These are phyloP conservation scores for Wickerhamomyces subpelliculosus DNA, from an alignment of 805 yeast genomes.

Conservation along the genomic window DNA sequence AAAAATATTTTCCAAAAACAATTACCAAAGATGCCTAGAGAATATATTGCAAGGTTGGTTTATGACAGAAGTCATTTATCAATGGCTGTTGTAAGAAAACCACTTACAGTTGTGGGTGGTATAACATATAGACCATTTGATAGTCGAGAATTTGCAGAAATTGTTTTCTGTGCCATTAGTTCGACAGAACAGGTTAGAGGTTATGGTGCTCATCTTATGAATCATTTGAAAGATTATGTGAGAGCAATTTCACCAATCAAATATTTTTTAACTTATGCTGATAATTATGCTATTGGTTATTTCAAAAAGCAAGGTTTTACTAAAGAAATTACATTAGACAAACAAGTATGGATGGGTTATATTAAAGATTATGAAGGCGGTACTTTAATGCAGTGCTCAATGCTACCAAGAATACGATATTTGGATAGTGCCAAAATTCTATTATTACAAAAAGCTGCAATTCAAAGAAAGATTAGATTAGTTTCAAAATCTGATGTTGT, in stretches of 20 bases:
- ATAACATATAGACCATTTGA: conserved; percentile 94
- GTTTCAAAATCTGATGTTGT: conserved; percentile 75
- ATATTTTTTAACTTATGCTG: conserved; percentile 92
- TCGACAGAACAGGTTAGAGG: conserved; percentile 98
- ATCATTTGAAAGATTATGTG: conserved; percentile 93
- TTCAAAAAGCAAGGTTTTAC: conserved; percentile 98
- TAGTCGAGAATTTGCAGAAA: conserved; percentile 88
- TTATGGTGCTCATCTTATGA: conserved; percentile 98
- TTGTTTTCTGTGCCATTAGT: conserved; percentile 96
- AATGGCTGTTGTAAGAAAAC: conserved; percentile 92
- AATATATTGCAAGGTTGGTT: conserved; percentile 89
- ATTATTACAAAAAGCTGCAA: conserved; percentile 85
- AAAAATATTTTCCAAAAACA: conserved; percentile 96
- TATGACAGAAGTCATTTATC: conserved; percentile 92
- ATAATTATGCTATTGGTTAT: conserved; percentile 97
- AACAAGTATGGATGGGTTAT: conserved; percentile 93
- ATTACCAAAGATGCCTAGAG: conserved; percentile 97
- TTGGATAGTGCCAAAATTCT: conserved; percentile 83
- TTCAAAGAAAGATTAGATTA: conserved; percentile 73
- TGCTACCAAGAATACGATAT: conserved; percentile 85
- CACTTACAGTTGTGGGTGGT: conserved; percentile 95
- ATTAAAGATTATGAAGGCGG: conserved; percentile 99
- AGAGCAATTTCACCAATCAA: conserved; percentile 78
- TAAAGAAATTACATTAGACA: conserved; percentile 84
- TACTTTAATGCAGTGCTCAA: conserved; percentile 93